phyloP scores from a whole-genome alignment of 495 filamentous ascomycete species.

The Copromyces sp. region DNA sequence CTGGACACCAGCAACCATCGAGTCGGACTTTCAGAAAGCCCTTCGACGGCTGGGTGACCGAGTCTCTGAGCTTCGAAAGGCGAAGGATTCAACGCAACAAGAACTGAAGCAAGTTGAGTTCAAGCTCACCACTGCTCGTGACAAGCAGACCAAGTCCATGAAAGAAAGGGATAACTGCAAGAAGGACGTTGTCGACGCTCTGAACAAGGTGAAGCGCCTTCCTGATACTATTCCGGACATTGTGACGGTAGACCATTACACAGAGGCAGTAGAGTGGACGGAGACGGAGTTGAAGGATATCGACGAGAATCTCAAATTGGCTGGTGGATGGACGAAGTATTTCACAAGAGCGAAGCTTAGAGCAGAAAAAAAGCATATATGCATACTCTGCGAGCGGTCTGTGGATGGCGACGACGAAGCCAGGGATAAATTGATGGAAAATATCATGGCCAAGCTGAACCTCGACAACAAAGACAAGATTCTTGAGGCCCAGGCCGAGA shows the following conservation, averaged over 20 bases:
- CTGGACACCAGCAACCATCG: slow-evolving; percentile 63
- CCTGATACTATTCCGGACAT: not conserved
- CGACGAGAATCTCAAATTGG: slow-evolving; percentile 54
- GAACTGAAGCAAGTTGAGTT: slow-evolving; percentile 71
- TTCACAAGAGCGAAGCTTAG: slow-evolving; percentile 49
- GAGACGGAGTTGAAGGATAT: slow-evolving; percentile 52
- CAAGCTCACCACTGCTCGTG: slow-evolving; percentile 55
- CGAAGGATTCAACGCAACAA: slow-evolving; percentile 57
- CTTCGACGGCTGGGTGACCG: slow-evolving; percentile 44
- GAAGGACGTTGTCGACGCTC: slow-evolving; percentile 30
- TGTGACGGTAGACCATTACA: slow-evolving; percentile 28
- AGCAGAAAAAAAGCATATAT: slow-evolving; percentile 52
- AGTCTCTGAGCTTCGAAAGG: slow-evolving; percentile 49
- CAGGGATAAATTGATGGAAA: slow-evolving; percentile 47
- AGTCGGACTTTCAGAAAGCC: slow-evolving; percentile 57
- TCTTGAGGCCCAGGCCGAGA: slow-evolving; percentile 39
- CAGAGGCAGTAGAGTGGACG: slow-evolving; percentile 28
- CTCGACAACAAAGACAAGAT: slow-evolving; percentile 42
- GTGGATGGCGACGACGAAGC: slow-evolving; percentile 46
- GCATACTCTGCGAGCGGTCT: slow-evolving; percentile 55
- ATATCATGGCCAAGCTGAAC: slow-evolving; percentile 48
- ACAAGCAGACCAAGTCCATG: slow-evolving; percentile 51
- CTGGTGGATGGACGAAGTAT: slow-evolving; percentile 32
- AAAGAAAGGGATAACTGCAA: slow-evolving; percentile 54
- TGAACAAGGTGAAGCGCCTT: slow-evolving; percentile 23